Conservation (phyloP, 257 asterid genomes). For the Anisodus tanguticus region DNA sequence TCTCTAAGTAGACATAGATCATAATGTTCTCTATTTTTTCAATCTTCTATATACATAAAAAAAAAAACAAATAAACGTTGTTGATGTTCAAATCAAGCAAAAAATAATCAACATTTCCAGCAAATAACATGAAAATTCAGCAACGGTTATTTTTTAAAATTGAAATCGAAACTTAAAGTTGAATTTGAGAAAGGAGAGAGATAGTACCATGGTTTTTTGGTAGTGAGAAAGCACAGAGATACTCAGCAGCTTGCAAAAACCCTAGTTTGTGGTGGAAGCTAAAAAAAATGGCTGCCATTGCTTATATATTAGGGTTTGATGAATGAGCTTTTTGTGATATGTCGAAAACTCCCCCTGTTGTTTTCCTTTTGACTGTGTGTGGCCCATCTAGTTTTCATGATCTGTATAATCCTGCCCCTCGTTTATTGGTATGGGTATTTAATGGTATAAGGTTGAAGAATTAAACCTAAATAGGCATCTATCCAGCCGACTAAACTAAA, state of each 20-base stretch:
- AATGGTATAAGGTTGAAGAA: too few species aligned
- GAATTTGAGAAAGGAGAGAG: not conserved
- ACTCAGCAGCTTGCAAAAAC: slow-evolving; percentile 3
- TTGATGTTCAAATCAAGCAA: not conserved
- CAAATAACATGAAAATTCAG: not conserved
- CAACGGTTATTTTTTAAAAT: too few species aligned
- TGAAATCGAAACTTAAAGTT: too few species aligned
- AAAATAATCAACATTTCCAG: not conserved
- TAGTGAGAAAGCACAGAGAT: not conserved
- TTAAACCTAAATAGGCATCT: too few species aligned
- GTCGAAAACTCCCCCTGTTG: not conserved
- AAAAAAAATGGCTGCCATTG: not conserved
- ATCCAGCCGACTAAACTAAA: too few species aligned
- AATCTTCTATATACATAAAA: too few species aligned
- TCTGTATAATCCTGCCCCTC: not conserved
- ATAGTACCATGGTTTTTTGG: slow-evolving; percentile 22
- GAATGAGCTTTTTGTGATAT: not conserved
- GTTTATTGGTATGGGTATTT: too few species aligned
- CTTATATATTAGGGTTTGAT: slow-evolving; percentile 34
- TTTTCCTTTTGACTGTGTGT: not conserved
- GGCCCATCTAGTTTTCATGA: not conserved
- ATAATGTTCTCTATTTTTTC: too few species aligned
- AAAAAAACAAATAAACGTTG: not conserved
- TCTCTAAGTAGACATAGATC: too few species aligned
- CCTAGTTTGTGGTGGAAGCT: not conserved